Evolutionary conservation across 805 yeast genomes (phyloP).

Genomic region (Kuraishia floccosa): DNA sequence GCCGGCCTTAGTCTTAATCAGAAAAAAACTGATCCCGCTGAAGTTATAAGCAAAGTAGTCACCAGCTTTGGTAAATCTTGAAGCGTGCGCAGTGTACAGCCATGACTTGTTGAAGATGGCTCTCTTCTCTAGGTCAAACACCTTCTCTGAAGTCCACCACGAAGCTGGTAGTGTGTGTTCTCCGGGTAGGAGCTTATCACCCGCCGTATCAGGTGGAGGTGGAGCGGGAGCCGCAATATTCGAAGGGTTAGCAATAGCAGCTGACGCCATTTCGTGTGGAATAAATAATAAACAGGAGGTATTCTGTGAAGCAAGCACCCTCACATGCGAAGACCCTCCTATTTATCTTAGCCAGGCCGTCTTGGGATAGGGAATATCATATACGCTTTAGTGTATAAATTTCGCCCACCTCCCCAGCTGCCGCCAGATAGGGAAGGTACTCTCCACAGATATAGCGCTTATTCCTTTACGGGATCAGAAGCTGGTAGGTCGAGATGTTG

Average conservation of each 20-base stretch:
- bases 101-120: constrained; percentile 46
- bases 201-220: constrained; percentile 15
- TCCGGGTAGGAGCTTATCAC: constrained; percentile 22
- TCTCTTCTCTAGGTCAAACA: constrained; percentile 46
- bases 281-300: too few relatives aligned
- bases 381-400: too few relatives aligned
- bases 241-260: constrained; percentile 6
- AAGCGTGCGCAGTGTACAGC: constrained; percentile 39
- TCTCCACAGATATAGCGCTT: too few relatives aligned
- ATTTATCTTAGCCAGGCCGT: too few relatives aligned
- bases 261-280: constrained; percentile 12
- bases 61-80: constrained; percentile 46
- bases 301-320: too few relatives aligned
- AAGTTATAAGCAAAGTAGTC: constrained; percentile 41
- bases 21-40: constrained; percentile 42
- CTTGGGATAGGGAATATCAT: too few relatives aligned
- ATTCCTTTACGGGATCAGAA: too few relatives aligned
- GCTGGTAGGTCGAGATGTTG: too few relatives aligned
- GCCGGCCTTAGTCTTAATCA: constrained; percentile 42
- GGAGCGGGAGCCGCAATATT: constrained; percentile 14
- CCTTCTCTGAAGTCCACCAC: constrained; percentile 54
- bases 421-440: too few relatives aligned
- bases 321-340: too few relatives aligned
- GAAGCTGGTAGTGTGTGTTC: constrained; percentile 52
- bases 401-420: too few relatives aligned